These are phyloP conservation scores for Cucumis melo DNA, from an alignment of 306 rosid species.

Conservation along the genomic window DNA sequence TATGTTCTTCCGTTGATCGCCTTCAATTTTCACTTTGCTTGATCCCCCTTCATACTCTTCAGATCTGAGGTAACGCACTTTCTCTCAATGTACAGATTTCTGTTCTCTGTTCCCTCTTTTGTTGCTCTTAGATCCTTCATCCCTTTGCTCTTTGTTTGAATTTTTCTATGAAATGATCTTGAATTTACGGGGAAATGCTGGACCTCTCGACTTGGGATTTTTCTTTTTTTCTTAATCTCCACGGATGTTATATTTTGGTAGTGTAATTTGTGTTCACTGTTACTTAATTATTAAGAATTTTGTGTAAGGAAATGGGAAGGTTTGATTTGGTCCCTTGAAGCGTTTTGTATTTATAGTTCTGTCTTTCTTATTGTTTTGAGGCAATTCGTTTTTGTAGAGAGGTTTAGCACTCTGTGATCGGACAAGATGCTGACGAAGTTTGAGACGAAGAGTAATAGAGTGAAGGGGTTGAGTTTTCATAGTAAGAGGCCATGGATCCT, in stretches of 20 bases:
- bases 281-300: neutral
- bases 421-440: constrained; percentile 85
- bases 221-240: neutral
- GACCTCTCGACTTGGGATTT: neutral
- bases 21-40: neutral
- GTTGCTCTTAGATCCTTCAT: neutral
- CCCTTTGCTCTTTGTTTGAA: neutral
- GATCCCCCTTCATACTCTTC: constrained; percentile 15
- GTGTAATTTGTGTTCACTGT: neutral
- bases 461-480: constrained; percentile 95
- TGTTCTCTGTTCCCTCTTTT: neutral
- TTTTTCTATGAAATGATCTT: neutral
- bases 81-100: neutral
- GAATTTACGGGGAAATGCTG: neutral
- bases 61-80: constrained; percentile 33
- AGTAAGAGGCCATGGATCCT: constrained; percentile 94
- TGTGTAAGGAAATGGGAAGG: neutral
- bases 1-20: constrained; percentile 3
- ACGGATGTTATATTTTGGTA: neutral
- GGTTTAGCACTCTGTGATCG: constrained; percentile 10
- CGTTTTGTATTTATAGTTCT: neutral
- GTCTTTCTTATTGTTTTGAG: neutral
- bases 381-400: constrained; percentile 10
- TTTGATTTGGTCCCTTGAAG: neutral
- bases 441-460: constrained; percentile 96